Percentiles rank a stretch among this genome's conserved stretches.
Conservation (phyloP, 495 filamentous ascomycete genomes). For the Terfezia boudieri region DNA sequence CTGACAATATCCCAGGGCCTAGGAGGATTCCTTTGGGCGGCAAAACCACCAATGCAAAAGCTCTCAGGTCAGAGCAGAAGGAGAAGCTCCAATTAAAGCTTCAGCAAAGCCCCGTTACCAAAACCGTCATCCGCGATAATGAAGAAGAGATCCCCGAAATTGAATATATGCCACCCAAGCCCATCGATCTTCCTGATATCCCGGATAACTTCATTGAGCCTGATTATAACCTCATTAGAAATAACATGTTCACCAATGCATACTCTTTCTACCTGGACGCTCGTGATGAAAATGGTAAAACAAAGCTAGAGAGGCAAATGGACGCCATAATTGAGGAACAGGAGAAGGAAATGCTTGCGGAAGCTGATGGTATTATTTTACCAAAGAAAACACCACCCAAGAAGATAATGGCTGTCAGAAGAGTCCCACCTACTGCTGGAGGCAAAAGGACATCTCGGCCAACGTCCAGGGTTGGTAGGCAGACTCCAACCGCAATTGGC, state of each 20-base stretch:
- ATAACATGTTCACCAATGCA: conserved; percentile 48
- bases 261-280: conserved; percentile 41
- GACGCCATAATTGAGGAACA: conserved; percentile 27
- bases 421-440: neutral
- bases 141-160: conserved; percentile 49
- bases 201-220: conserved; percentile 52
- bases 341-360: conserved; percentile 20
- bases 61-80: conserved; percentile 21
- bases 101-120: conserved; percentile 27
- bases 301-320: conserved; percentile 32
- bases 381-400: conserved; percentile 1
- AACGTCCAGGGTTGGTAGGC: neutral
- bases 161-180: conserved; percentile 51
- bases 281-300: conserved; percentile 44
- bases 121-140: conserved; percentile 20
- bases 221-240: conserved; percentile 21
- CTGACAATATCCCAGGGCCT: conserved; percentile 26
- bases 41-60: conserved; percentile 92
- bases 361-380: conserved; percentile 8
- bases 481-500: neutral
- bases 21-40: conserved; percentile 63
- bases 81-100: neutral
- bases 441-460: neutral
- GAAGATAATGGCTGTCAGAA: neutral
- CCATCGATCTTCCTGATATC: conserved; percentile 48